Conservation (phyloP, 2,329 filamentous ascomycete genomes). For the Arthrobotrys conoides region DNA sequence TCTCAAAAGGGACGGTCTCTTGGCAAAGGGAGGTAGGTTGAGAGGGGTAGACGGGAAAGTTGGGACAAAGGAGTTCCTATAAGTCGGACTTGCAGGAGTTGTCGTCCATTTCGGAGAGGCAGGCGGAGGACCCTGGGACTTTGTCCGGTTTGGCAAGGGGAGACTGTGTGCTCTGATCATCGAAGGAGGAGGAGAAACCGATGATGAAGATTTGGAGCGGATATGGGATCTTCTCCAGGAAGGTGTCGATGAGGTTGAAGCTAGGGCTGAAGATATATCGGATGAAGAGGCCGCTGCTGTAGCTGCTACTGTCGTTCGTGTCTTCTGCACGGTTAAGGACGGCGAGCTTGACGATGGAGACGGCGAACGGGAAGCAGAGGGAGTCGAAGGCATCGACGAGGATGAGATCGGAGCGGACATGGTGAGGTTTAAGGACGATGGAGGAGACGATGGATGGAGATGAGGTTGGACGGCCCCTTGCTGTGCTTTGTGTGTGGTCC, state of each 20-base stretch:
- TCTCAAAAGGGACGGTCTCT: conserved; percentile 51
- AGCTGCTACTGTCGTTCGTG: conserved; percentile 66
- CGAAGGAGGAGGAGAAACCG: conserved; percentile 53
- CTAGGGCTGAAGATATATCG: conserved; percentile 61
- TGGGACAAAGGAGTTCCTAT: conserved; percentile 57
- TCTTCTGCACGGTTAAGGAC: conserved; percentile 63
- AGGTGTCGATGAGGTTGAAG: conserved; percentile 36
- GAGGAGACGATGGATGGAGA: conserved; percentile 58
- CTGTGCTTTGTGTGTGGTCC: conserved; percentile 31
- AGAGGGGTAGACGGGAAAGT: conserved; percentile 50
- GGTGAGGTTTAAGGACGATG: conserved; percentile 65
- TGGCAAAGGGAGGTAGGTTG: conserved; percentile 34
- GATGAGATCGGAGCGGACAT: conserved; percentile 69
- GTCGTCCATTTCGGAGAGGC: conserved; percentile 57
- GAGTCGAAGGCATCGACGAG: conserved; percentile 65
- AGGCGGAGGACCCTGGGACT: conserved; percentile 48
- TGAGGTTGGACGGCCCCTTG: conserved; percentile 45
- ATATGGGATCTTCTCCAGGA: conserved; percentile 47
- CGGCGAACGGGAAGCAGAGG: conserved; percentile 69
- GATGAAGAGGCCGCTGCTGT: conserved; percentile 68
- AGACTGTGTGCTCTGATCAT: conserved; percentile 56
- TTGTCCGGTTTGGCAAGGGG: conserved; percentile 44
- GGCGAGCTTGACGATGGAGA: conserved; percentile 68
- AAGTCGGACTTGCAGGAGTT: conserved; percentile 55
- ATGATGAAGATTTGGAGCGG: conserved; percentile 55